Evolutionary conservation across 306 rosid species (phyloP).

Genomic region (Trifolium pratense): DNA sequence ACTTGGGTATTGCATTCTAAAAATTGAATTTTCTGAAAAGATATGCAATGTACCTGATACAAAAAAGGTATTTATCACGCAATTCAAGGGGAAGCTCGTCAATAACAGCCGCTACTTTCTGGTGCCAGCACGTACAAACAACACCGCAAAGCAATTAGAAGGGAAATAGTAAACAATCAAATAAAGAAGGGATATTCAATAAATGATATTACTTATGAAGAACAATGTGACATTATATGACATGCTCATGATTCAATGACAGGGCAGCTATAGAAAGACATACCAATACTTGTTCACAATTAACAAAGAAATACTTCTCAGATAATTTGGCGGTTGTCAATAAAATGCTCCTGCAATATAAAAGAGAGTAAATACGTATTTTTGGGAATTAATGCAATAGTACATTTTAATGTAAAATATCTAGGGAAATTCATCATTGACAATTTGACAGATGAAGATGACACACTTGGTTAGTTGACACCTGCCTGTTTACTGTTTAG

Average conservation of each 20-base stretch:
- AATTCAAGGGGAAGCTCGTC: constrained; percentile 80
- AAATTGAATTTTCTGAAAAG: constrained; percentile 30
- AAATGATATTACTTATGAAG: constrained; percentile 22
- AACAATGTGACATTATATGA: constrained; percentile 32
- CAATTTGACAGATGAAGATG: constrained; percentile 13
- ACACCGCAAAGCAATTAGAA: constrained; percentile 40
- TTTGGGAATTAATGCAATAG: constrained; percentile 28
- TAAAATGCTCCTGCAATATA: constrained; percentile 80
- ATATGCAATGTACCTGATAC: constrained; percentile 66
- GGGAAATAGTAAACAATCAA: constrained; percentile 26
- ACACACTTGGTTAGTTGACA: not conserved
- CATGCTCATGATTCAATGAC: constrained; percentile 30
- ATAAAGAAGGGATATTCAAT: constrained; percentile 27
- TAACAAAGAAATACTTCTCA: constrained; percentile 75
- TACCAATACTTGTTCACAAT: constrained; percentile 84
- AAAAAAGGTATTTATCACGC: constrained; percentile 85
- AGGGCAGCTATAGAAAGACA: constrained; percentile 38
- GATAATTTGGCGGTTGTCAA: constrained; percentile 84
- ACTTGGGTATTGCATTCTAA: constrained; percentile 28
- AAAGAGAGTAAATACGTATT: constrained; percentile 24
- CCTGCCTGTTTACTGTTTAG: constrained; percentile 6
- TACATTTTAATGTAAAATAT: constrained; percentile 27
- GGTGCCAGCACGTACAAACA: constrained; percentile 42
- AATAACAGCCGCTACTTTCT: constrained; percentile 85
- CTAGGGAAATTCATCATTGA: constrained; percentile 16